A percentile compares a stretch with the other conserved stretches of the same genome.
These are phyloP conservation scores for Neurospora cerealis DNA, from an alignment of 495 filamentous ascomycete genomes.

Conservation along the genomic window DNA sequence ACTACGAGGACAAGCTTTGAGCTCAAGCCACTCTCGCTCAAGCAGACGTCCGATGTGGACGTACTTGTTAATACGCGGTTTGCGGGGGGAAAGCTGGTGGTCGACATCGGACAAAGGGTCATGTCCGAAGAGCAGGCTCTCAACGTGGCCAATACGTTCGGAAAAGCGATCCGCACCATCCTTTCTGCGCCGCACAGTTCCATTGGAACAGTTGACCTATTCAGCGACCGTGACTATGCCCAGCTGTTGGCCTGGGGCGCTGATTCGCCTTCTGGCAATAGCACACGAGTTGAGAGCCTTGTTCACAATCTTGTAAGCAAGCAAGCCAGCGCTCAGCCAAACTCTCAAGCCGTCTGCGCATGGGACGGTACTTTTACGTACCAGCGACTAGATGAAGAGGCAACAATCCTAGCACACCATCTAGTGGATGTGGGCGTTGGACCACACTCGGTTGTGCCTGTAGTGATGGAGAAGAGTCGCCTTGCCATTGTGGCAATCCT, in stretches of 20 bases:
- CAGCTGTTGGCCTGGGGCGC: constrained; percentile 33
- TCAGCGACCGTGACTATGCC: constrained; percentile 32
- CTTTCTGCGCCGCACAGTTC: constrained; percentile 23
- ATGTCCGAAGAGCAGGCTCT: constrained; percentile 31
- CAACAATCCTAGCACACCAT: constrained; percentile 29
- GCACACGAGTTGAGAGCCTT: constrained; percentile 14
- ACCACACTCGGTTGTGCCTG: constrained; percentile 32
- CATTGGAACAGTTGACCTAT: constrained; percentile 32
- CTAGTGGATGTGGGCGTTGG: constrained; percentile 32
- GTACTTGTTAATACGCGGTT: constrained; percentile 32
- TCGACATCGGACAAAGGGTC: constrained; percentile 35
- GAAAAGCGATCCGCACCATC: constrained; percentile 33
- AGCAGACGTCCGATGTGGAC: constrained; percentile 36
- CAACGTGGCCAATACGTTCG: constrained; percentile 31
- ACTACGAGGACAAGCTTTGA: constrained; percentile 22
- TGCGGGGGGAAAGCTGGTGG: constrained; percentile 23
- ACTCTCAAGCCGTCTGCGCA: constrained; percentile 31
- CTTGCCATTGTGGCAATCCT: constrained; percentile 39
- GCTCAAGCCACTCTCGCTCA: constrained; percentile 26
- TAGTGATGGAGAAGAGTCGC: constrained; percentile 35
- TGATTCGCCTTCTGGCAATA: constrained; percentile 10
- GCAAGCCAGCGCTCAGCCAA: constrained; percentile 23
- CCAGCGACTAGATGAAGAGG: constrained; percentile 26
- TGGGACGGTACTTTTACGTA: constrained; percentile 39
- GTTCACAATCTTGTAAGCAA: constrained; percentile 28